These are phyloP conservation scores for Trifolium repens DNA, from an alignment of 306 rosid genomes.

Conservation along the genomic window DNA sequence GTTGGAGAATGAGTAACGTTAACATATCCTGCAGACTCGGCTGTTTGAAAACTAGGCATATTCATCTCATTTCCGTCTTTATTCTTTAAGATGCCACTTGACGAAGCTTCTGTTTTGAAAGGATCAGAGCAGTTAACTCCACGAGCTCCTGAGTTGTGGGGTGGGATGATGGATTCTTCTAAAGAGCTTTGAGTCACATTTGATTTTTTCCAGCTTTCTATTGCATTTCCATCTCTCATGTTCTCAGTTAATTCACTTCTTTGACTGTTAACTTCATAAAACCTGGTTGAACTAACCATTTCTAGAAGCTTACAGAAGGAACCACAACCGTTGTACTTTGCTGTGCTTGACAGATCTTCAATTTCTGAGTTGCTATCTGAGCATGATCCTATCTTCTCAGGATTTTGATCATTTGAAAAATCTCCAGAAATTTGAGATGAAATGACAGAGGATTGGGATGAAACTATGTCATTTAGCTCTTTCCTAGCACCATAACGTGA, in stretches of 20 bases:
- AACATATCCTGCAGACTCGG: constrained; percentile 54
- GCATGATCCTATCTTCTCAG: constrained; percentile 66
- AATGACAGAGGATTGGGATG: constrained; percentile 54
- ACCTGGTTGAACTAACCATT: constrained; percentile 55
- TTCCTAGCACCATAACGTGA: constrained; percentile 44
- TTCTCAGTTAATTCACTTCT: constrained; percentile 46
- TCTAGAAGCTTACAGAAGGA: constrained; percentile 56
- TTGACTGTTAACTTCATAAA: constrained; percentile 47
- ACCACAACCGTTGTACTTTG: constrained; percentile 46
- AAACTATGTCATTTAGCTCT: constrained; percentile 51
- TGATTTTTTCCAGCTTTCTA: constrained; percentile 46
- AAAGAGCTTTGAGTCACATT: constrained; percentile 41
- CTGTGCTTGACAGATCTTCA: constrained; percentile 59
- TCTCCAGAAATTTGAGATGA: constrained; percentile 68
- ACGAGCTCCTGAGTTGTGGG: too few species aligned
- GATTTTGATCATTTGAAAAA: constrained; percentile 59
- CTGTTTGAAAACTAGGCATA: constrained; percentile 55
- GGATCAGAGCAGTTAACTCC: constrained; percentile 25
- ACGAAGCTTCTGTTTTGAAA: constrained; percentile 51
- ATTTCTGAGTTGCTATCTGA: constrained; percentile 76
- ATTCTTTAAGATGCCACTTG: constrained; percentile 47
- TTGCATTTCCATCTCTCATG: constrained; percentile 40
- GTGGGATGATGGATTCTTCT: constrained; percentile 47
- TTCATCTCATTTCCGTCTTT: constrained; percentile 51
- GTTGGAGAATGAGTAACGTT: constrained; percentile 46